Evolutionary conservation across 306 rosid genomes (phyloP).

Genomic region (Vigna nakashimae): DNA sequence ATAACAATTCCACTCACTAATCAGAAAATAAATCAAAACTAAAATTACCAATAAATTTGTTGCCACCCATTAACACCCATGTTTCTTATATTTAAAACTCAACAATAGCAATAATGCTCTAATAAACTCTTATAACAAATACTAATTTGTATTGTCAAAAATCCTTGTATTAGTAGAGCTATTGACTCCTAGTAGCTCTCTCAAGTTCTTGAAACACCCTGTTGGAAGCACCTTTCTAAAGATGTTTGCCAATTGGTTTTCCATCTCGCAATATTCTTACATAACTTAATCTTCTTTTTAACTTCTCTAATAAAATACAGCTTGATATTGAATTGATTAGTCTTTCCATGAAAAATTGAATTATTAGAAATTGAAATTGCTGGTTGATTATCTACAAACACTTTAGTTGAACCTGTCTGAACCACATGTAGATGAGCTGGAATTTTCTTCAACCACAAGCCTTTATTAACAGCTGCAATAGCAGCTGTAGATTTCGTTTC

Average conservation of each 20-base stretch:
- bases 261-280: neutral
- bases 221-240: neutral
- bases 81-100: neutral
- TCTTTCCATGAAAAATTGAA: neutral
- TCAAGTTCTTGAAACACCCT: neutral
- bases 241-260: neutral
- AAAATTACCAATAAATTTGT: neutral
- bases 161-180: neutral
- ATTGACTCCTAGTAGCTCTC: neutral
- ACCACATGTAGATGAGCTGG: neutral
- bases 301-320: neutral
- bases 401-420: neutral
- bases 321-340: neutral
- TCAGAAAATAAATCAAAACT: neutral
- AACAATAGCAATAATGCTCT: neutral
- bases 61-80: neutral
- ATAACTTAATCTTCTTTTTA: neutral
- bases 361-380: neutral
- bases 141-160: neutral
- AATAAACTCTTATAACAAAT: neutral
- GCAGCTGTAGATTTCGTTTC: too few species aligned
- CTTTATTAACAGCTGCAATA: neutral
- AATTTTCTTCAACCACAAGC: neutral
- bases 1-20: too few species aligned
- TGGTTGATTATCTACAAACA: neutral